Base-by-base conservation (phyloP, 257 asterid species). In the Avicennia marina region DNA sequence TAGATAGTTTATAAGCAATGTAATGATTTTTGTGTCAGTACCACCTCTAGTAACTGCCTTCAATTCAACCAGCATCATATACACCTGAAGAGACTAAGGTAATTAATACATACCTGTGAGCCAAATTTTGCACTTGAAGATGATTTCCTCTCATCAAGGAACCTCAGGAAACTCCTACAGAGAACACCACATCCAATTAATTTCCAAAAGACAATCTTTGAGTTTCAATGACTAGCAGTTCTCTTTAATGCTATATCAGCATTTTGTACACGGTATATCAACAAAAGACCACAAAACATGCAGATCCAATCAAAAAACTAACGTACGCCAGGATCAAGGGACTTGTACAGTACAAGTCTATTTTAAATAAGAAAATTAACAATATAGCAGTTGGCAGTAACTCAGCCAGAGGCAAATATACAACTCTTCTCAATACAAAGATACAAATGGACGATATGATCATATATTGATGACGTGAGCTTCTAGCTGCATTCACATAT, bases 151-250 rank as follows among this genome's bases (percentile, higher is more conserved):
- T 83, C 96, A 65, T 75, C 91, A 52, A 93, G 95, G 67, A 83
- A 89, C 79, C 95, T 89, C 75, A 88, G 61, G 74, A 93, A 93
- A 68, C 91, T 74, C 99, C 99, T 93, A 65, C 60, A 65, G 58
- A 44, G 65, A 66, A 64, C 27, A 20, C 47, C 25, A 33, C 51
- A 34, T 55, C 24, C 47, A 65, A 53, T 53, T 33, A 60, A 55
- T 25, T 53, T 64, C 32, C 11, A 13, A 15, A n/a, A 20, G 15
- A 50, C 34, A 64, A 48, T 25, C 34, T 15, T 20, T 36, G 29
- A 19, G 53, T 20, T 24, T 15, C 67, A 68, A 16, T 52, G 36
- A 60, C 29, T 54, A 24, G 43, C 66, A 63, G 53, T 20, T 34
- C 20, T 58, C 40, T 24, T 33, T n/a, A 16, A 15, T 51, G 18